These are phyloP conservation scores for Dendrostoma leiphaemia DNA, from an alignment of 2,329 filamentous ascomycete species.

Conservation along the genomic window DNA sequence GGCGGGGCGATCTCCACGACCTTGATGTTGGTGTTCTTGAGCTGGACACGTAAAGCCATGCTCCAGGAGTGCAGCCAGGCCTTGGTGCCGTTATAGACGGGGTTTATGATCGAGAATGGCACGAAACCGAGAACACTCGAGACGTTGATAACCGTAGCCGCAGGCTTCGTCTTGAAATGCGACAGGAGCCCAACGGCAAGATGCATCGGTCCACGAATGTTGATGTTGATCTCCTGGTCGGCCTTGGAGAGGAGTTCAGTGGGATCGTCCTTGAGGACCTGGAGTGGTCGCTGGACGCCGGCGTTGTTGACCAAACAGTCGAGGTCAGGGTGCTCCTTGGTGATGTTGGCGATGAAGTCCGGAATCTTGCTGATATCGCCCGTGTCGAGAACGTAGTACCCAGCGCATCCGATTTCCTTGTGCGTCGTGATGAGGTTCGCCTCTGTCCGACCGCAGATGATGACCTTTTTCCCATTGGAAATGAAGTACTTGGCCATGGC, in stretches of 20 bases:
- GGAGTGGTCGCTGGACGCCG: conserved; percentile 53
- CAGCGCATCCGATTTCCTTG: conserved; percentile 41
- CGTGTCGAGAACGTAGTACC: conserved; percentile 53
- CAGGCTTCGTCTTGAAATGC: conserved; percentile 43
- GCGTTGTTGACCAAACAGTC: conserved; percentile 61
- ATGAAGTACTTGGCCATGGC: conserved; percentile 46
- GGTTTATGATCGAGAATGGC: conserved; percentile 52
- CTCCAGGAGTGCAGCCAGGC: conserved; percentile 57
- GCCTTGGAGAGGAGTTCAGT: conserved; percentile 46
- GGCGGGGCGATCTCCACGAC: conserved; percentile 57
- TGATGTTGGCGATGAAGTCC: conserved; percentile 42
- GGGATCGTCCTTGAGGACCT: conserved; percentile 36
- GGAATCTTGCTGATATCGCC: conserved; percentile 43
- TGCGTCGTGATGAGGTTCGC: conserved; percentile 45
- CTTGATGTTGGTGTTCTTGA: conserved; percentile 39
- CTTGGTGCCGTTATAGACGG: conserved; percentile 59
- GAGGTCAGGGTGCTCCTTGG: conserved; percentile 48
- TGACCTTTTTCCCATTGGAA: conserved; percentile 45
- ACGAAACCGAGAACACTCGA: conserved; percentile 52
- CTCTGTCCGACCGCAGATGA: conserved; percentile 54
- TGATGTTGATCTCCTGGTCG: conserved; percentile 57
- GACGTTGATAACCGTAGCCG: conserved; percentile 51
- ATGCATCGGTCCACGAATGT: conserved; percentile 58
- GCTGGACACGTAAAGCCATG: conserved; percentile 52
- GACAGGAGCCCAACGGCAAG: conserved; percentile 46